Conservation (phyloP, 192 early-diverging fungal species). For the Linnemannia zychae region DNA sequence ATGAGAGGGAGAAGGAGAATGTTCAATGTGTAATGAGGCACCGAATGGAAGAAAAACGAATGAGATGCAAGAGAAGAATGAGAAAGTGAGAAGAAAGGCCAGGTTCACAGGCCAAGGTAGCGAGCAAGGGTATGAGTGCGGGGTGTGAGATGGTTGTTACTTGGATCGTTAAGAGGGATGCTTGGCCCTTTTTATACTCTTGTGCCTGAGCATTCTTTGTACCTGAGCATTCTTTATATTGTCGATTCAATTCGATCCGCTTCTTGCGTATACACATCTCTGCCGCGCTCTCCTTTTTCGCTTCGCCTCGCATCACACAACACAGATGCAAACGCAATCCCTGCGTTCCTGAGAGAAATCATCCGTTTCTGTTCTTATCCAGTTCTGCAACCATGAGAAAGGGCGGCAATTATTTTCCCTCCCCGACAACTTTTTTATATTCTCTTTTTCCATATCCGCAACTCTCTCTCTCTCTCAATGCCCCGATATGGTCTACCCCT, state of each 20-base stretch:
- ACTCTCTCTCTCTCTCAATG: background rate
- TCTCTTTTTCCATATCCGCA: background rate
- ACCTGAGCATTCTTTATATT: too few species aligned
- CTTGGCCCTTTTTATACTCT: too few species aligned
- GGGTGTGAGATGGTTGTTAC: too few species aligned
- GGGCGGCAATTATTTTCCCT: conserved; percentile 4
- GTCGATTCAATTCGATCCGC: background rate
- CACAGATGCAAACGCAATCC: background rate
- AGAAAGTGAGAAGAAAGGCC: too few species aligned
- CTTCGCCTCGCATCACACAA: background rate
- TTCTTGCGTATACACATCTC: background rate
- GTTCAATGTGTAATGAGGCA: background rate
- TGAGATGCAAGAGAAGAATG: too few species aligned
- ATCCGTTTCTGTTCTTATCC: background rate
- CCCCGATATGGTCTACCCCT: background rate
- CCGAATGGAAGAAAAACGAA: background rate
- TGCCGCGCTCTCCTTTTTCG: background rate
- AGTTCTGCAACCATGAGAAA: too few species aligned
- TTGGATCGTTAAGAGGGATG: too few species aligned
- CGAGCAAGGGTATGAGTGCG: too few species aligned
- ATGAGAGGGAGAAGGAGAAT: background rate
- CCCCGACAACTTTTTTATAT: background rate
- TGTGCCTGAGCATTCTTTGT: too few species aligned
- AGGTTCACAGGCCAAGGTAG: too few species aligned
- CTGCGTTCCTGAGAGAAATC: background rate